Evolutionary conservation across 208 protist species (phyloP), one percentile per base, ranked within the genome.

Genomic region (Crithidia expoeki): DNA sequence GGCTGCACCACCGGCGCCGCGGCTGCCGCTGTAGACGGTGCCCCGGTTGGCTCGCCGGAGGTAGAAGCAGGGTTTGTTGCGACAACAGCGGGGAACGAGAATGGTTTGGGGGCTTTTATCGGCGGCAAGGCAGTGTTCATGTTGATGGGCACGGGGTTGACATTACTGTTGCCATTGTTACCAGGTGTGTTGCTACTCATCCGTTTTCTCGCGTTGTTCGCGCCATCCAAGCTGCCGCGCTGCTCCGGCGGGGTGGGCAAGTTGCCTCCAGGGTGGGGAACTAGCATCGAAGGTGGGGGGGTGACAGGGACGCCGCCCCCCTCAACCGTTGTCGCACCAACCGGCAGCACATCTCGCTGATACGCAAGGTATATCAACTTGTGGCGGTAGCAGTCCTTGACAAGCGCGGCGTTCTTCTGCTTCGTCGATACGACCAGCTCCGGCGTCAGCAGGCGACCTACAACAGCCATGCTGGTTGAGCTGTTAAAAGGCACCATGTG

Each of bases 381-480:
- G 67, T 79, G 61, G 23, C 32, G 66, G 53, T 74, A 69, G 36
- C 62, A 59, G 17, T 61, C 58, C 33, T 52, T 70, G 38, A n/a
- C 50, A 25, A 47, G 19, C 12, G 42, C 61, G 27, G 44, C 67
- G 17, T 28, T 49, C 60, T 73, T 68, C 36, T 38, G 19, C 52
- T 58, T 60, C 25, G 42, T 14, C 4, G 6, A 2, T 47, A 34
- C 7, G 30, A 68, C 72, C 44, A 76, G 38, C 32, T 72, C 68
- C 9, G 62, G 49, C 44, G 78, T 75, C 23, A 78, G 66, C 63
- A 63, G 59, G 32, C 68, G 62, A 27, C 72, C 72, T 34, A 79
- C 17, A 34, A 72, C 66, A 2, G 76, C 72, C 33, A 85, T 74
- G 72, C 80, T 85, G 57, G 40, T 44, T n/a, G 64, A 68, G 25